Base-by-base conservation (phyloP, 1,284 basidiomycete genomes). In the Vanrija sp. region DNA sequence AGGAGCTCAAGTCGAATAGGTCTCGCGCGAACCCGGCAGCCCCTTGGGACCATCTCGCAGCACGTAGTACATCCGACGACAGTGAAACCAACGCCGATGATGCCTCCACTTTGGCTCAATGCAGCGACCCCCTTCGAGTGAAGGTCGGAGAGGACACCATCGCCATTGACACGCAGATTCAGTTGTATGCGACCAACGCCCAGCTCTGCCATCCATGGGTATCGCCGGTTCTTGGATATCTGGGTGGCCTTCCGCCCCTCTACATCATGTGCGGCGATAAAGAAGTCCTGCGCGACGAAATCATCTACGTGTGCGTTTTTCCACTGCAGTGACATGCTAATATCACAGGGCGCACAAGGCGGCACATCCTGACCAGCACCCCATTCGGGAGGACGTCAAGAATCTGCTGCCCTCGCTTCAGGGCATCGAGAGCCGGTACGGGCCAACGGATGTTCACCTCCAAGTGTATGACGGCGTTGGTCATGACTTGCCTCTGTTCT, bases 231-330 rank as follows among this genome's bases (percentile, higher is more conserved):
- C 65, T 89, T 66, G 86, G 88, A 0, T 94, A 93, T 67, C 81
- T 98, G 8, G 95, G 95, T 8, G 94, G 94, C 1, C 76, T 98
- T 0, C 91, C 91, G 1, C 94, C 95, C 3, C 71, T 98, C 48
- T 79, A 91, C 48, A 80, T 98, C 62, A 85, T 95, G 61, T 88
- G 85, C 1, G 88, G 95, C 38, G 88, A 98, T 64, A 87, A 86
- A 64, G 95, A 98, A 76, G 92, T 97, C 0, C 76, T 98, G 43
- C 80, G 91, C 47, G 95, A 98, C 68, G 94, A 98, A 75, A 86
- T 92, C 46, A 84, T 97, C 39, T 98, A 91, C 68, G 78, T 83
- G 88, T 91, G 63, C 67, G 88, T 81, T 38, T 14, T 1, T 3
- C 18, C 10, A 19, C 15, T 28, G 15, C 21, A 16, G 8, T 16